Evolutionary conservation across 495 filamentous ascomycete species (phyloP), one percentile per base, ranked within the genome.

Genomic region (Aspergillus carlsbadensis): DNA sequence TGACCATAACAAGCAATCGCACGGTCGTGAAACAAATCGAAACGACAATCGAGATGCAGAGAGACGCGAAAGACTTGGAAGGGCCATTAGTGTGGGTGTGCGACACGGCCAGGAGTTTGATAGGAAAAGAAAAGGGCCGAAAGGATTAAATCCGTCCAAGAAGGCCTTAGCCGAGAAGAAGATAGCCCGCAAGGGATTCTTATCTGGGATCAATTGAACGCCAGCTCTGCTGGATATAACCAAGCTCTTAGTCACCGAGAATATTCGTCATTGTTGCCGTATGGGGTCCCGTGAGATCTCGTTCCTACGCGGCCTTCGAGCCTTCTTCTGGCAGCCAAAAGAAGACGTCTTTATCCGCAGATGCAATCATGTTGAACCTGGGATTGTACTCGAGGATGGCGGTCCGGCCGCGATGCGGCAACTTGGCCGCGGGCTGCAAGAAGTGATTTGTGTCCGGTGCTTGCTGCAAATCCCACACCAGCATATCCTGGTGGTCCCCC

Each of bases 341-440:
- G 43, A 94, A 74, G 53, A 92, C 77, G 58, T 97, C 92, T 64
- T 86, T 86, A 64, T 98, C 91, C 5, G 88, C 95, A 37, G 85
- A 91, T 14, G 88, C 91, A 58, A 96, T 76, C 78, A 97, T 84
- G 69, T 97, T 96, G 71, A 85, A 91, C 41, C 90, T 80, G 6
- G 91, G 95, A 71, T 96, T 98, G 67, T 89, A 92, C 41, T 89
- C 89, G 46, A 97, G 82, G 10, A 96, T 78, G 1, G 86, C 86
- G 8, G 84, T 84, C 62, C 83, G 81, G 33, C 83, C 81, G 60
- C 82, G 82, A 43, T 88, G 81, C 14, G 87, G 83, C 46, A 96
- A 63, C 20, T 80, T 81, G 54, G 78, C 70, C 46, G 78, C 70
- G 6, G 93, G 90, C 49, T 86, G 81, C 47, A 96, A 62, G 15